Evolutionary conservation across 805 yeast genomes (phyloP), one percentile per base, ranked within the genome.

Genomic region (Barnettozyma botsteinii): DNA sequence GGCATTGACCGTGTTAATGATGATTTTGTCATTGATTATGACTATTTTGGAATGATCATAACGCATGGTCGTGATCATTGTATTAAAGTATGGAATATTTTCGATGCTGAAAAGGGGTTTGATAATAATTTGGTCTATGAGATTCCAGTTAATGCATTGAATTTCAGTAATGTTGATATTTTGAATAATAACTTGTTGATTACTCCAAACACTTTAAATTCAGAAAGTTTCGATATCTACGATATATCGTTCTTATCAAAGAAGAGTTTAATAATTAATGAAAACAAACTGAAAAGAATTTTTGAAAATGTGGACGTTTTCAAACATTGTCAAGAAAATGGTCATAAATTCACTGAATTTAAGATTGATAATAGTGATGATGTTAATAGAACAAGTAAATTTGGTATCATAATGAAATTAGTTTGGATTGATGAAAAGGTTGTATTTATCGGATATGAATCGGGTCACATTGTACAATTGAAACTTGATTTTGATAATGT

Each of bases 1-100:
- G 74, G 74, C 0, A 12, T 68, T 6, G 7, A 31, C 13, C 50
- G 37, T 38, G 15, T 11, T 10, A 7, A 14, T 14, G 34, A 31
- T 11, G 14, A 6, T 2, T 35, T 48, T 4, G 60, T 57, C 19
- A 38, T 50, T 5, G 62, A 59, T 26, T 37, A 49, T 0, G 22
- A 35, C 7, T 51, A 61, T 47, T 64, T 53, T 53, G 73, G 77
- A n/a, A 51, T 60, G 18, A 41, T 82, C 1, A 43, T 79, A 18
- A 78, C 84, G 3, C 93, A 85, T 54, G 81, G 81, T 0, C 67
- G 85, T 41, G 94, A 85, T 56, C 76, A 81, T 19, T 66, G 60
- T 28, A 53, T 70, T 15, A 69, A 61, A 43, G 52, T 76, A 23
- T 79, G 80, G 81, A 56, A 59, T 42, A 37, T 62, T 31, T 57